Percentiles rank a stretch among this genome's conserved stretches.
These are phyloP conservation scores for Dichotomocladium elegans DNA, from an alignment of 371 early-diverging fungal species.

Conservation along the genomic window DNA sequence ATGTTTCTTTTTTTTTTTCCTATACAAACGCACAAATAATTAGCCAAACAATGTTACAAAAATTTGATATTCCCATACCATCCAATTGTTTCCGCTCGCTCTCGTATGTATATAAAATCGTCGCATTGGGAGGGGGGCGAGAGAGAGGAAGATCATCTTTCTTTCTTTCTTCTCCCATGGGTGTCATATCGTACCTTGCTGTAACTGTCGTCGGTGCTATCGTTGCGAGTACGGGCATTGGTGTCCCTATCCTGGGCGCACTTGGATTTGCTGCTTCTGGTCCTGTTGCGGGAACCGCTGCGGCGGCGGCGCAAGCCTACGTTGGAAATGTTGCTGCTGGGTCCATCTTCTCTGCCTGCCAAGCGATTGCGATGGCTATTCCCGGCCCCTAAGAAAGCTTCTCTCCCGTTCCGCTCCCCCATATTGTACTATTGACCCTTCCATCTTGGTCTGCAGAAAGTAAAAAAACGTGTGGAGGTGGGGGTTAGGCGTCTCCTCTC, in stretches of 20 bases:
- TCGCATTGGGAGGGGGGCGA: not conserved
- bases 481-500: no score
- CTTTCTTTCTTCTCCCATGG: not conserved
- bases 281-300: not conserved
- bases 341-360: not conserved
- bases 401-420: no score
- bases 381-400: no score
- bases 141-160: not conserved
- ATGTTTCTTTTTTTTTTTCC: no score
- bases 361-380: constrained; percentile 1
- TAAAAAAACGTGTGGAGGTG: no score
- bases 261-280: not conserved
- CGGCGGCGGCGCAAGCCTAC: constrained; percentile 2
- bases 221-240: not conserved
- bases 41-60: no score
- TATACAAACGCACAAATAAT: no score
- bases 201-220: constrained; percentile 1
- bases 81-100: no score
- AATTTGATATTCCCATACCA: no score
- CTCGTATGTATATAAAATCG: no score
- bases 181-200: not conserved
- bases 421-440: no score
- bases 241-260: not conserved
- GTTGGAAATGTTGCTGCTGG: constrained; percentile 5
- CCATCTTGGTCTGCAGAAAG: no score